These are phyloP conservation scores for Emericellopsis atlantica DNA, from an alignment of 2,329 filamentous ascomycete genomes.

Conservation along the genomic window DNA sequence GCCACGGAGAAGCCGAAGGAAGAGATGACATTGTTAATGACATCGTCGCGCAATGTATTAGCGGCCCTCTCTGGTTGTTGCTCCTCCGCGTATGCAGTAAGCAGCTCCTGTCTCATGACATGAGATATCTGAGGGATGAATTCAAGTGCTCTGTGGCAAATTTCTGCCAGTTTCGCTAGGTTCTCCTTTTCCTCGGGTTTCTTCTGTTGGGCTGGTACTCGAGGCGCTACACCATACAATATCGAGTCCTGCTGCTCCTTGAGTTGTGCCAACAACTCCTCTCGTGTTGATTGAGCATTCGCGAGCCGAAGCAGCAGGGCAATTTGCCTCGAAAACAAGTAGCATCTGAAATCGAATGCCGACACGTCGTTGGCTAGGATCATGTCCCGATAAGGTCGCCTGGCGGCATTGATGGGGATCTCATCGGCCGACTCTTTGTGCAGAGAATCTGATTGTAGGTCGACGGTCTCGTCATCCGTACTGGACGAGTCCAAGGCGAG, in stretches of 20 bases:
- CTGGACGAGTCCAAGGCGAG: conserved; percentile 22
- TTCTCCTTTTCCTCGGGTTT: conserved; percentile 57
- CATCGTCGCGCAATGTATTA: conserved; percentile 28
- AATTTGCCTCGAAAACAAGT: conserved; percentile 85
- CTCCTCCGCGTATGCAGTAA: conserved; percentile 37
- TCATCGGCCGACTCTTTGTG: conserved; percentile 33
- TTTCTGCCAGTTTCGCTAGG: conserved; percentile 67
- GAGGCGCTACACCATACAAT: conserved; percentile 42
- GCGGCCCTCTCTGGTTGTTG: conserved; percentile 14
- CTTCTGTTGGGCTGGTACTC: conserved; percentile 29
- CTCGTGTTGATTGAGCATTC: conserved; percentile 53
- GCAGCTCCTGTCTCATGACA: conserved; percentile 67
- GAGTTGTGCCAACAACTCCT: conserved; percentile 49
- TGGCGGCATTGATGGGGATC: conserved; percentile 48
- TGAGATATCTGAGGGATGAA: conserved; percentile 75
- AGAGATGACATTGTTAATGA: conserved; percentile 62
- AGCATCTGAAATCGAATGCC: conserved; percentile 87
- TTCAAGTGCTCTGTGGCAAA: conserved; percentile 69
- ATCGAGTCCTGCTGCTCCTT: conserved; percentile 49
- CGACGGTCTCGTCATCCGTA: conserved; percentile 25
- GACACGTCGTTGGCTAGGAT: conserved; percentile 94
- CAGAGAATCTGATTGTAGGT: conserved; percentile 33
- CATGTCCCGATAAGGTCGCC: conserved; percentile 79
- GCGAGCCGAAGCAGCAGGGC: conserved; percentile 69
- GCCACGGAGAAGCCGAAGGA: conserved; percentile 70